Percentiles rank a stretch among this genome's conserved stretches.
Conservation (phyloP, 2,329 filamentous ascomycete genomes). For the Colletotrichum sp. region DNA sequence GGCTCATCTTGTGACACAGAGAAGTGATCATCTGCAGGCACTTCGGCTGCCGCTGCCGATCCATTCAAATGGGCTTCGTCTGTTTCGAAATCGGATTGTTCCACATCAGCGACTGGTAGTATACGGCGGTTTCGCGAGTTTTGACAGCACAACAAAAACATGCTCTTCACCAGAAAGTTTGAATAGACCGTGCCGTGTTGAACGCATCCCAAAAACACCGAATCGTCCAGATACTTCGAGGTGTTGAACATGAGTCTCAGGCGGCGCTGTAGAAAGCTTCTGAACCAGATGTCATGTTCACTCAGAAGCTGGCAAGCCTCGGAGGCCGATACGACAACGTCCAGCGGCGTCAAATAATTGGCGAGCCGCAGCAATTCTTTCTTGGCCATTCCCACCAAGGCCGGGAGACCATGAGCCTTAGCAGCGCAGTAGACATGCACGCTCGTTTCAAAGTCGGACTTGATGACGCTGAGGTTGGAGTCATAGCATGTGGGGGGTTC, state of each 20-base stretch:
- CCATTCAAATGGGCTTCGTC: neutral
- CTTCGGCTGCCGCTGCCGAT: neutral
- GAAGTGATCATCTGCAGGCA: rapidly evolving
- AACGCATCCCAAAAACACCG: neutral
- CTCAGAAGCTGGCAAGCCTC: neutral
- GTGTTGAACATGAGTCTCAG: neutral
- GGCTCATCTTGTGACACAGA: rapidly evolving
- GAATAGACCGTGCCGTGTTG: neutral
- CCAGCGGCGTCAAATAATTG: neutral
- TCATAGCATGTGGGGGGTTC: neutral
- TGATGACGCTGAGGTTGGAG: neutral
- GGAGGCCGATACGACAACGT: neutral
- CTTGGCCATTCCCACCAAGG: neutral
- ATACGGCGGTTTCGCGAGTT: neutral
- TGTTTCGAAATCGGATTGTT: neutral
- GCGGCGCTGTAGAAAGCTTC: neutral
- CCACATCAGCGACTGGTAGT: rapidly evolving
- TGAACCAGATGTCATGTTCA: neutral
- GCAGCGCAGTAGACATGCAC: neutral
- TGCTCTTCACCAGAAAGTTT: neutral
- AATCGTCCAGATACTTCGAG: neutral
- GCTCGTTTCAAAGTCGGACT: neutral
- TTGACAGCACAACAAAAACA: neutral
- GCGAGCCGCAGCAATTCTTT: neutral
- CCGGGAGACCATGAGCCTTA: neutral